Evolutionary conservation across 176 grass and related monocot genomes (phyloP).

Genomic region (Puccinellia tenuiflora): DNA sequence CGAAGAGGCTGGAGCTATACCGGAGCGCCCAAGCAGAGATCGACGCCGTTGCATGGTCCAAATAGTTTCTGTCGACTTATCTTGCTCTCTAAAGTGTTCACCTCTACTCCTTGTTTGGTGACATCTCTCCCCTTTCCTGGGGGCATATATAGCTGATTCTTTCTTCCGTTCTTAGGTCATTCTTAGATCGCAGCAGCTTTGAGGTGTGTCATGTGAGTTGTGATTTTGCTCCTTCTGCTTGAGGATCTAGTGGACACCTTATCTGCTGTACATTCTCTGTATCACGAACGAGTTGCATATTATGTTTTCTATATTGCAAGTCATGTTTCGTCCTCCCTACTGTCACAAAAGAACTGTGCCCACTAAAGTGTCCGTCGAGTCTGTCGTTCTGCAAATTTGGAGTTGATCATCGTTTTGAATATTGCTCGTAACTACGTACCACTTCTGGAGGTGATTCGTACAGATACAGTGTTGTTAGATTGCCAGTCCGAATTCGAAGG

Average conservation of each 20-base stretch:
- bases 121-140: conserved; percentile 15
- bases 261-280: conserved; percentile 26
- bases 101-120: conserved; percentile 22
- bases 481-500: no score
- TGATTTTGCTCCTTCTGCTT: conserved; percentile 44
- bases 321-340: neutral
- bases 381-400: no score
- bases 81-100: conserved; percentile 11
- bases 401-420: no score
- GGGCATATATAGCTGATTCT: conserved; percentile 59
- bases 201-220: conserved; percentile 31
- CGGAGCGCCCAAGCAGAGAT: conserved; percentile 80
- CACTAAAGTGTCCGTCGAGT: no score
- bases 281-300: conserved; percentile 37
- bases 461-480: no score
- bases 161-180: conserved; percentile 31
- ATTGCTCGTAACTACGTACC: no score
- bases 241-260: conserved; percentile 39
- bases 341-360: no score
- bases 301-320: neutral
- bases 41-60: conserved; percentile 75
- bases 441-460: no score
- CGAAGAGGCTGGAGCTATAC: conserved; percentile 83
- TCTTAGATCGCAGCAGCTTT: conserved; percentile 33
- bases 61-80: conserved; percentile 36